Evolutionary conservation across 176 grass and related monocot species (phyloP).

Genomic region (Lolium multiflorum): DNA sequence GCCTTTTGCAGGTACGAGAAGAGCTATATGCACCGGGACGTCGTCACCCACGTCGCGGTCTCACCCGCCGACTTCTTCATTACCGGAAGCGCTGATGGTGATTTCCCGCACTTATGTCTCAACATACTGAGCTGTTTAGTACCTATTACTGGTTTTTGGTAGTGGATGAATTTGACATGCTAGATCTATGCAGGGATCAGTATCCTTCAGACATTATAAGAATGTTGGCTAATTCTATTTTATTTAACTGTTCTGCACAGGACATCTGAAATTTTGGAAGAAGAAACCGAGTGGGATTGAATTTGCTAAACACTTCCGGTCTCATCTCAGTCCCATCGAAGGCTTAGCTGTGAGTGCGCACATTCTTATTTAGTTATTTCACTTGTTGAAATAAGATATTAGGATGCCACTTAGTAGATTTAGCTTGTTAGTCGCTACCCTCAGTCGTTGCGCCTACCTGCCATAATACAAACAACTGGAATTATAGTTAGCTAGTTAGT

Average conservation of each 20-base stretch:
- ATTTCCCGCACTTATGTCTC: slow-evolving; percentile 1
- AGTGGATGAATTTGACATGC: neutral
- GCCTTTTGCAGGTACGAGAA: slow-evolving; percentile 87
- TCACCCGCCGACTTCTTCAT: slow-evolving; percentile 91
- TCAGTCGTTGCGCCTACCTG: neutral
- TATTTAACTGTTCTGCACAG: slow-evolving; percentile 38
- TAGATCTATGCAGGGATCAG: slow-evolving; percentile 20
- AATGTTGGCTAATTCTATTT: neutral
- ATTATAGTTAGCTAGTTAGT: slow-evolving; percentile 54
- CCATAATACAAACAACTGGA: slow-evolving; percentile 24
- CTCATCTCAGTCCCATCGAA: slow-evolving; percentile 97
- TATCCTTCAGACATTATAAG: neutral
- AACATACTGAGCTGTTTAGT: neutral
- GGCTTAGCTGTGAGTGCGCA: slow-evolving; percentile 83
- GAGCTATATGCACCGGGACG: slow-evolving; percentile 98
- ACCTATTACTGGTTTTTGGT: no score
- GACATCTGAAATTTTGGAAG: slow-evolving; percentile 98
- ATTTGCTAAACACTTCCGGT: slow-evolving; percentile 98
- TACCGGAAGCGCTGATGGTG: slow-evolving; percentile 92
- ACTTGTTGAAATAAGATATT: neutral
- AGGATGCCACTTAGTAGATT: neutral
- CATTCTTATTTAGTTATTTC: slow-evolving; percentile 30
- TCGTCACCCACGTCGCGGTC: slow-evolving; percentile 89
- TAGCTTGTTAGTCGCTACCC: slow-evolving; percentile 20
- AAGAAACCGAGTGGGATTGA: slow-evolving; percentile 87